Evolutionary conservation across 2,329 filamentous ascomycete species (phyloP).

Genomic region (Apiospora phragmitis): DNA sequence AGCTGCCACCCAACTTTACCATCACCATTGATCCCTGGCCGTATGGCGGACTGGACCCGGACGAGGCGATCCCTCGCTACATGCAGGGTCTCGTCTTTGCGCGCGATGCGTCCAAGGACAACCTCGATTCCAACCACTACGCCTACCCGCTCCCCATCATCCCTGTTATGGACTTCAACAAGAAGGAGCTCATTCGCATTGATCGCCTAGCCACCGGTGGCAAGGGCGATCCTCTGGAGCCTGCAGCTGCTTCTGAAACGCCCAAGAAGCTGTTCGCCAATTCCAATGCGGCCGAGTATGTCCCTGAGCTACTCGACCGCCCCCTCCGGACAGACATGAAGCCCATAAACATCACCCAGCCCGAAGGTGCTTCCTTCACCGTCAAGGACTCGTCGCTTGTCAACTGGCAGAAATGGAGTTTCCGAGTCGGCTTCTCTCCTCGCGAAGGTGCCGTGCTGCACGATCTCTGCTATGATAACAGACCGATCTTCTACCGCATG

Average conservation of each 20-base stretch:
- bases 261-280: conserved; percentile 48
- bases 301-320: conserved; percentile 50
- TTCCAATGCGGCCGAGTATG: conserved; percentile 43
- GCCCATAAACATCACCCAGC: conserved; percentile 71
- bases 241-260: conserved; percentile 38
- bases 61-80: conserved; percentile 41
- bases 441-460: conserved; percentile 64
- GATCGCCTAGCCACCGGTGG: conserved; percentile 56
- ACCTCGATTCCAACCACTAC: conserved; percentile 62
- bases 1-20: conserved; percentile 44
- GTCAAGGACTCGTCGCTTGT: conserved; percentile 30
- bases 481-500: conserved; percentile 59
- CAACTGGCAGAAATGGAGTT: conserved; percentile 51
- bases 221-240: conserved; percentile 39
- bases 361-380: conserved; percentile 37
- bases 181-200: conserved; percentile 55
- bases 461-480: conserved; percentile 60
- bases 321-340: conserved; percentile 57
- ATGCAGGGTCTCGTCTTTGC: conserved; percentile 54
- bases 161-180: conserved; percentile 58
- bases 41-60: conserved; percentile 51
- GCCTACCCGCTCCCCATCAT: conserved; percentile 60
- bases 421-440: conserved; percentile 62
- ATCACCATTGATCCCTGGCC: conserved; percentile 64
- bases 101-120: conserved; percentile 41